phyloP scores from a whole-genome alignment of 352 stramenopile species.

The Globisporangium barbulae region DNA sequence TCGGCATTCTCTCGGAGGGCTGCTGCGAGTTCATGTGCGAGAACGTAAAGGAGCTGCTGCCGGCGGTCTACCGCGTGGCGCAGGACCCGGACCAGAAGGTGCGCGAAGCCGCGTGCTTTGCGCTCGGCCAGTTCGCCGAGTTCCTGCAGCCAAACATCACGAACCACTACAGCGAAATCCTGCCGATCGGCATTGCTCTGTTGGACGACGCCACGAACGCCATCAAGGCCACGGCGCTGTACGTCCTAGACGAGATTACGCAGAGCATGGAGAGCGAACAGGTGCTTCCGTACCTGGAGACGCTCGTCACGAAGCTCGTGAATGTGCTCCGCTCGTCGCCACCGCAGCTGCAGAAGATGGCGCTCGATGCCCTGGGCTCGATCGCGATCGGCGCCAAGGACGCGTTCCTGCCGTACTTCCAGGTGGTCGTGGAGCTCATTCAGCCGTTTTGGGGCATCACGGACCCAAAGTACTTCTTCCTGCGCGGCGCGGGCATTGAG shows the following conservation, averaged over 20 bases:
- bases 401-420: slow-evolving; percentile 96
- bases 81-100: slow-evolving; percentile 92
- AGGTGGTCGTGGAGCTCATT: slow-evolving; percentile 82
- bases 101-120: slow-evolving; percentile 96
- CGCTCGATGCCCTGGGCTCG: slow-evolving; percentile 93
- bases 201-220: slow-evolving; percentile 93
- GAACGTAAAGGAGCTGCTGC: slow-evolving; percentile 92
- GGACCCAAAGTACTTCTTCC: slow-evolving; percentile 92
- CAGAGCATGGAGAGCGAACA: slow-evolving; percentile 96
- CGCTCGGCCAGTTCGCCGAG: slow-evolving; percentile 97
- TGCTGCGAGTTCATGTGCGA: slow-evolving; percentile 94
- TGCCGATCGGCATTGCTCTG: slow-evolving; percentile 94
- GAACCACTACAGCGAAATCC: slow-evolving; percentile 92
- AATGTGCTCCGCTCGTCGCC: slow-evolving; percentile 89
- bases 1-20: slow-evolving; percentile 97
- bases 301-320: slow-evolving; percentile 95
- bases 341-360: slow-evolving; percentile 96
- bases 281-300: slow-evolving; percentile 93
- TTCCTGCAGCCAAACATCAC: slow-evolving; percentile 98
- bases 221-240: slow-evolving; percentile 95
- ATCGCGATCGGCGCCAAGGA: slow-evolving; percentile 97
- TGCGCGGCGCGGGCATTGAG: slow-evolving; percentile 95
- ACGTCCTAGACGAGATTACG: slow-evolving; percentile 99
- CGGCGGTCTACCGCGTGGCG: slow-evolving; percentile 88
- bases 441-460: slow-evolving; percentile 90